A percentile compares a stretch with the other conserved stretches of the same genome.
Evolutionary conservation across 768 basidiomycete species (phyloP).

Genomic region (Leccinum imitatum): DNA sequence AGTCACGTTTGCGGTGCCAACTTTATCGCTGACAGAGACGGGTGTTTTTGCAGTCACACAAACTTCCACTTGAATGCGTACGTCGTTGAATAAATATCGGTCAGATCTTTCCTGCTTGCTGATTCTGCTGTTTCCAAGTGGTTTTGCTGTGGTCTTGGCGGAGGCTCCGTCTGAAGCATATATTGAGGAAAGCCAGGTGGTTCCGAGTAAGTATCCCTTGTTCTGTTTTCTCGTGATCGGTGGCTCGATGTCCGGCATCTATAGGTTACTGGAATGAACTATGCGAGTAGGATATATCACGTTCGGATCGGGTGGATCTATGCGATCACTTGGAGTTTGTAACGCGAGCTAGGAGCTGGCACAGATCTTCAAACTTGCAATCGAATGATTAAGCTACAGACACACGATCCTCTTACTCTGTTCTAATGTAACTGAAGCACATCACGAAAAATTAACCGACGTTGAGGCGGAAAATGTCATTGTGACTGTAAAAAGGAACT

Average conservation of each 20-base stretch:
- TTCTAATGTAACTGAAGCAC: conserved; percentile 2
- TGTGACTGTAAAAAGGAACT: conserved; percentile 46
- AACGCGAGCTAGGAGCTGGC: neutral
- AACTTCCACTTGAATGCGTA: conserved; percentile 23
- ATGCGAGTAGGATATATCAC: conserved; percentile 10
- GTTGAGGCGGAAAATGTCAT: conserved; percentile 93
- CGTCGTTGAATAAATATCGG: conserved; percentile 5
- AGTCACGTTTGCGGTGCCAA: neutral
- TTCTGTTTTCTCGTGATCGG: neutral
- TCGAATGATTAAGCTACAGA: conserved; percentile 8
- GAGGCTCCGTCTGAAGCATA: conserved; percentile 17
- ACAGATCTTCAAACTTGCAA: neutral
- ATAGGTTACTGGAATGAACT: conserved; percentile 16
- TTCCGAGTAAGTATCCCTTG: conserved; percentile 16
- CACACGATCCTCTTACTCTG: conserved; percentile 11
- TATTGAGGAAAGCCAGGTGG: conserved; percentile 10
- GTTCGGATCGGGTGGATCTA: neutral
- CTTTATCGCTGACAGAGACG: neutral
- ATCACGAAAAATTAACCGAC: conserved; percentile 40
- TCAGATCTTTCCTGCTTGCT: neutral
- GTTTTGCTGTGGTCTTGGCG: conserved; percentile 23
- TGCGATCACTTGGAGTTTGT: neutral
- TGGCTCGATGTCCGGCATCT: neutral
- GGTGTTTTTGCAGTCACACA: conserved; percentile 15
- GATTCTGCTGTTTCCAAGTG: conserved; percentile 8